Evolutionary conservation across 1,139 yeast species (phyloP).

Genomic region (Wickerhamomyces sp.): DNA sequence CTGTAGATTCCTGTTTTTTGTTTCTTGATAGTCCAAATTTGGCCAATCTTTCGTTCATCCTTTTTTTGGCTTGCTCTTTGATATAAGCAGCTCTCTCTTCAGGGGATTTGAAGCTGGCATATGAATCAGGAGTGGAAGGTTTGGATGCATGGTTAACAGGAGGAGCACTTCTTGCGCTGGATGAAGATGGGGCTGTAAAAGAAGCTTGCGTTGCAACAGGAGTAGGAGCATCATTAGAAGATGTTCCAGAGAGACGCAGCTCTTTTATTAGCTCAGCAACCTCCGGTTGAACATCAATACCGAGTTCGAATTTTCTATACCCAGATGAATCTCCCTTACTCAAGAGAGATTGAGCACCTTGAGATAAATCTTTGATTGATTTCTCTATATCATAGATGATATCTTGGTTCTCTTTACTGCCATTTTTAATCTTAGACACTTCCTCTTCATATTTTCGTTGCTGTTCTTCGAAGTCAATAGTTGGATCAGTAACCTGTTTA

Average conservation of each 20-base stretch:
- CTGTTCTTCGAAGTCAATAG: slow-evolving; percentile 47
- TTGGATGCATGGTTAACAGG: slow-evolving; percentile 12
- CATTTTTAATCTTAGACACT: slow-evolving; percentile 38
- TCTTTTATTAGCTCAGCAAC: slow-evolving; percentile 50
- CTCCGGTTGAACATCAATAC: slow-evolving; percentile 31
- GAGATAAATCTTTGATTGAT: slow-evolving; percentile 31
- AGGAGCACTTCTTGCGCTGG: slow-evolving; percentile 3
- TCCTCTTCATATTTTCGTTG: slow-evolving; percentile 58
- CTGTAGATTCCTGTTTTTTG: slow-evolving; percentile 20
- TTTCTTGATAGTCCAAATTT: slow-evolving; percentile 59
- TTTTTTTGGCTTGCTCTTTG: slow-evolving; percentile 86
- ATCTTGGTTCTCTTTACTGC: slow-evolving; percentile 30
- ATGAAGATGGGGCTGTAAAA: slow-evolving; percentile 14
- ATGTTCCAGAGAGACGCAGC: slow-evolving; percentile 38
- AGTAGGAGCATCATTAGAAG: slow-evolving; percentile 5
- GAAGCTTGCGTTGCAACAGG: slow-evolving; percentile 2
- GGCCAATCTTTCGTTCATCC: slow-evolving; percentile 88
- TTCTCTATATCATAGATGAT: slow-evolving; percentile 29
- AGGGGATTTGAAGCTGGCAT: slow-evolving; percentile 27
- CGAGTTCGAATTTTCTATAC: slow-evolving; percentile 32
- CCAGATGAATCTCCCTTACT: slow-evolving; percentile 27
- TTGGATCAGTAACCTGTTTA: slow-evolving; percentile 44
- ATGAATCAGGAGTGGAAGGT: slow-evolving; percentile 19
- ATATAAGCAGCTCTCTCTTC: slow-evolving; percentile 80
- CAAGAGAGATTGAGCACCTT: slow-evolving; percentile 26